Base-by-base conservation (phyloP, 1,284 basidiomycete genomes). In the Marasmius tenuissimus region DNA sequence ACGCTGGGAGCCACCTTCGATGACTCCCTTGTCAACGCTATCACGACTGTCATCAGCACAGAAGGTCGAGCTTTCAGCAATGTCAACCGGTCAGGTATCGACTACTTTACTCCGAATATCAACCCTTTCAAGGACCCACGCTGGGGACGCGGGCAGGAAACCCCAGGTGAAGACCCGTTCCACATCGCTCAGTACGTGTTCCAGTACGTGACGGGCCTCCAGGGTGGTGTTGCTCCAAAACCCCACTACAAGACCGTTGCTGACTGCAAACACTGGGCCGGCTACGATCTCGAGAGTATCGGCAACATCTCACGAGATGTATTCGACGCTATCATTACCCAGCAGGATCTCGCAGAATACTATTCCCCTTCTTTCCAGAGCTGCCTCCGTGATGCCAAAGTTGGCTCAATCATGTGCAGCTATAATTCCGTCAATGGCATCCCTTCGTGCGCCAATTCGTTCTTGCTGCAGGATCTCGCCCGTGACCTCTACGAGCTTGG, bases 1-100 rank as follows among this genome's bases (percentile, higher is more conserved):
- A 85, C 93, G 69, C 91, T 96, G 87, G 91, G 93, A 70, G 93
- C 94, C 61, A 92, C 94, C 45, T 96, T 96, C 87, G 81, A 86
- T 63, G 82, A 85, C 61, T 69, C 75, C 0, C 75, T 86, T 50
- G 76, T 85, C 55, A 77, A 82, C 63, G 68, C 71, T 1, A 69
- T 85, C 33, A 83, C 82, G 4, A 73, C 75, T 2, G 70, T 83
- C 39, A 77, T 85, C 65, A 82, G 83, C 61, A 85, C 79, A 0
- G 83, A 86, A 67, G 82, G 79, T 6, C 78, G 85, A 16, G 83
- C 83, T 0, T 85, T 85, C 74, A 82, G 81, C 69, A 85, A 86
- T 58, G 74, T 68, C 37, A 78, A 78, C 27, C 75, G 73, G 16
- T 48, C 60, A 45, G 84, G 84, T 0, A 71, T 85, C 38, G 82